A percentile compares a stretch with the other conserved stretches of the same genome.
These are phyloP conservation scores for Astrothelium subdiscretum DNA, from an alignment of 495 filamentous ascomycete genomes.

Conservation along the genomic window DNA sequence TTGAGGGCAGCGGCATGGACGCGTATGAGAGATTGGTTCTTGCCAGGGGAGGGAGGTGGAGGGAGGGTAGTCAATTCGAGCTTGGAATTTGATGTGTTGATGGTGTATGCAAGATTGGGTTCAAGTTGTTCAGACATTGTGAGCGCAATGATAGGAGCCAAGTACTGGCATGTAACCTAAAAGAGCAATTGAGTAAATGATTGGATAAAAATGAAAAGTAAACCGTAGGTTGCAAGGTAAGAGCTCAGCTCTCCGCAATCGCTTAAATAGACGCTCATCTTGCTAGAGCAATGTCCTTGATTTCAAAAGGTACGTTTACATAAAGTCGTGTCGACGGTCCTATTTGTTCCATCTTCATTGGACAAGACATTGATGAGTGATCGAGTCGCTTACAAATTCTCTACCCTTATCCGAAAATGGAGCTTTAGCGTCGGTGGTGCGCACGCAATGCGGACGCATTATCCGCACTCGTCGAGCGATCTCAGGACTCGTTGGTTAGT, in stretches of 20 bases:
- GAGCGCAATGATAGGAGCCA: not conserved
- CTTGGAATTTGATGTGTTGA: constrained; percentile 4
- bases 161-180: not conserved
- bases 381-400: not conserved
- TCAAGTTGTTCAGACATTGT: not conserved
- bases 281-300: not conserved
- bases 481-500: not conserved
- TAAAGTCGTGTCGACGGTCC: too few species aligned
- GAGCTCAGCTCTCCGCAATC: not conserved
- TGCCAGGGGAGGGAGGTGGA: constrained; percentile 12
- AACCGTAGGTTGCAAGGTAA: not conserved
- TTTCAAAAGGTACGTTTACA: too few species aligned
- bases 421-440: too few species aligned
- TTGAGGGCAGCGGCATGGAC: constrained; percentile 22
- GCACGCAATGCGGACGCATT: not conserved
- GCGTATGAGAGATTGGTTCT: constrained; percentile 19
- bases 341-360: too few species aligned
- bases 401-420: too few species aligned
- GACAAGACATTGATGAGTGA: not conserved
- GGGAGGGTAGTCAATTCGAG: constrained; percentile 7
- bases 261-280: not conserved
- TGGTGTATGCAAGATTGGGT: not conserved
- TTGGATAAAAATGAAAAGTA: too few species aligned
- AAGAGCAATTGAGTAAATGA: not conserved
- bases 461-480: not conserved